These are phyloP conservation scores for Leishmania turanica DNA, from an alignment of 208 protist genomes.

Conservation along the genomic window DNA sequence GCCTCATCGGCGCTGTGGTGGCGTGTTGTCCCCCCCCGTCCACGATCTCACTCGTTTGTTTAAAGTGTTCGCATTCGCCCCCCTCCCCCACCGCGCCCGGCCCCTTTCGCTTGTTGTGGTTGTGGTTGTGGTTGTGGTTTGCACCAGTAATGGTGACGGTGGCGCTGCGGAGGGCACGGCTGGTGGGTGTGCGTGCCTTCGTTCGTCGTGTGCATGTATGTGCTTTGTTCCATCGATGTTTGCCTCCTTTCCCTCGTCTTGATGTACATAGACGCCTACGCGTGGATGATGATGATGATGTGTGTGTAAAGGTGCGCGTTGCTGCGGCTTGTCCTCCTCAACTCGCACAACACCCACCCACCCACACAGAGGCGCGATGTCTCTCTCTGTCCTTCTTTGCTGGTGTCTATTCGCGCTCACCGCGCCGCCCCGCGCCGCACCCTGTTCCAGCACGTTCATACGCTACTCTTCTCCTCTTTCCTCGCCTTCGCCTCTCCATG, in stretches of 20 bases:
- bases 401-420: background rate
- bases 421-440: background rate
- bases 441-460: background rate
- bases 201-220: conserved; percentile 1
- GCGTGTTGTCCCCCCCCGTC: background rate
- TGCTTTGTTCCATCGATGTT: background rate
- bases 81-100: background rate
- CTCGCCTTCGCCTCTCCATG: background rate
- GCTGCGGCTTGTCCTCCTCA: background rate
- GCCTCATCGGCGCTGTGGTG: background rate
- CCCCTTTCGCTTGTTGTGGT: background rate
- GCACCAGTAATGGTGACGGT: background rate
- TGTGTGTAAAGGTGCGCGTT: background rate
- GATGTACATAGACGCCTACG: conserved; percentile 6
- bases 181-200: background rate
- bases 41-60: background rate
- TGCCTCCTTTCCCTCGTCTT: background rate
- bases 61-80: background rate
- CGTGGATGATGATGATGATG: background rate
- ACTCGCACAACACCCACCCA: background rate
- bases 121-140: background rate
- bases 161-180: background rate
- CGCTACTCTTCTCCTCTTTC: background rate
- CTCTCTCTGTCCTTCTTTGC: background rate
- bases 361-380: background rate